phyloP scores from a whole-genome alignment of 208 protist genomes.

The Leptomonas seymouri region DNA sequence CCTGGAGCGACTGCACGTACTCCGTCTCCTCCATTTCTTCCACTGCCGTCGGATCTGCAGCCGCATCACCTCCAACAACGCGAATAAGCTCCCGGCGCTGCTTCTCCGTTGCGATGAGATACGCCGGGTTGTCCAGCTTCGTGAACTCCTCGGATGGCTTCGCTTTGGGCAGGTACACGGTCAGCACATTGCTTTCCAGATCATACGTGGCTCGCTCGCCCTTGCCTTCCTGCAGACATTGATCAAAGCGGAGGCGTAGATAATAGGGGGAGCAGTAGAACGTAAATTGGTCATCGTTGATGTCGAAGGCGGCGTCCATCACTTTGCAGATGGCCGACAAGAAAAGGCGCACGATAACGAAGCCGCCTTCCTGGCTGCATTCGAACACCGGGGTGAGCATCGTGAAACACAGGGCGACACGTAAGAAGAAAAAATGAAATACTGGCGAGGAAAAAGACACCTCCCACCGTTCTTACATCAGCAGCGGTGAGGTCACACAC shows the following conservation, averaged over 20 bases:
- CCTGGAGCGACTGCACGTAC: constrained; percentile 62
- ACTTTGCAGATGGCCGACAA: constrained; percentile 85
- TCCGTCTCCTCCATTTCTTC: constrained; percentile 69
- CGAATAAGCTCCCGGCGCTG: constrained; percentile 61
- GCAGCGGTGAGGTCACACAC: too few species aligned
- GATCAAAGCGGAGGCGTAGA: constrained; percentile 85
- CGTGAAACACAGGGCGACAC: background rate
- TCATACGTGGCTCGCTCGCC: constrained; percentile 83
- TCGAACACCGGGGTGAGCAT: constrained; percentile 91
- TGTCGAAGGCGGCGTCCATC: constrained; percentile 78
- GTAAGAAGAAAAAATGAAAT: too few species aligned
- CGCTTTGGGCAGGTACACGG: constrained; percentile 88
- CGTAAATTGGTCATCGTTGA: constrained; percentile 81
- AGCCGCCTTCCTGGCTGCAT: constrained; percentile 81
- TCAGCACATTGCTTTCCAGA: constrained; percentile 69
- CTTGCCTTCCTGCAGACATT: constrained; percentile 72
- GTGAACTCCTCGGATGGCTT: constrained; percentile 64
- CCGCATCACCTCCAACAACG: constrained; percentile 30
- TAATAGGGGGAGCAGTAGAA: constrained; percentile 92
- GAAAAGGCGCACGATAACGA: constrained; percentile 75
- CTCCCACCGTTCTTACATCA: too few species aligned
- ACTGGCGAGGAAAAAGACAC: too few species aligned
- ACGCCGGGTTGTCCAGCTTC: constrained; percentile 85
- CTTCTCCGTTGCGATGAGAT: constrained; percentile 83
- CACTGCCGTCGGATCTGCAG: constrained; percentile 20